Conservation (phyloP, 2,329 filamentous ascomycete species). For the Pyrenophora graminea region DNA sequence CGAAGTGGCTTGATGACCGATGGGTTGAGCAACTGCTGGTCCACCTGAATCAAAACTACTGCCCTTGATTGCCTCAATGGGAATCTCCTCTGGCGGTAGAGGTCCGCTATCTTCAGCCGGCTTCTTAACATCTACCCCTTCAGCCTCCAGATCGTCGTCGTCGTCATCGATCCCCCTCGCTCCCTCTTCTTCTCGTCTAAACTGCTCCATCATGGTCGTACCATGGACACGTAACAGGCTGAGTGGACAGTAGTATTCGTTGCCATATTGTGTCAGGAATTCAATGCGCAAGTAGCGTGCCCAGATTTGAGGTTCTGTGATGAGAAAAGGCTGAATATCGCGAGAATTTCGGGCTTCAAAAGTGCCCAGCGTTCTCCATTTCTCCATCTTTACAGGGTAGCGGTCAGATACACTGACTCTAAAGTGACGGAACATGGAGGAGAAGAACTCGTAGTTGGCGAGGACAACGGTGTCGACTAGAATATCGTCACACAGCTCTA, state of each 20-base stretch:
- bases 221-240: slow-evolving; percentile 91
- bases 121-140: slow-evolving; percentile 43
- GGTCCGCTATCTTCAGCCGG: slow-evolving; percentile 38
- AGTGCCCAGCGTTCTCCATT: slow-evolving; percentile 85
- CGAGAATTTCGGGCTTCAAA: slow-evolving; percentile 92
- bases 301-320: slow-evolving; percentile 96
- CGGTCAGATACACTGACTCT: slow-evolving; percentile 90
- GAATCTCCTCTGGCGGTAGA: slow-evolving; percentile 24
- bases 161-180: slow-evolving; percentile 61
- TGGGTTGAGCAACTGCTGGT: neutral
- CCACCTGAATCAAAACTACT: slow-evolving; percentile 2
- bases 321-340: slow-evolving; percentile 89
- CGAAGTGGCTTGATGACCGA: neutral
- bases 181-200: slow-evolving; percentile 80
- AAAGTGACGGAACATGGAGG: slow-evolving; percentile 91
- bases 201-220: slow-evolving; percentile 91
- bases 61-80: slow-evolving; percentile 22
- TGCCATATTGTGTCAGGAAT: slow-evolving; percentile 90
- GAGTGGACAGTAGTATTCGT: slow-evolving; percentile 94
- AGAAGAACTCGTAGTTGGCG: slow-evolving; percentile 99
- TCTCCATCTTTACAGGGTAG: slow-evolving; percentile 88
- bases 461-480: slow-evolving; percentile 95
- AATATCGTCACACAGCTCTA: slow-evolving; percentile 86
- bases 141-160: slow-evolving; percentile 59
- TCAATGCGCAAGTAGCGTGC: slow-evolving; percentile 91